Evolutionary conservation across 2,329 filamentous ascomycete genomes (phyloP).

Genomic region (Alternaria incomplexa): DNA sequence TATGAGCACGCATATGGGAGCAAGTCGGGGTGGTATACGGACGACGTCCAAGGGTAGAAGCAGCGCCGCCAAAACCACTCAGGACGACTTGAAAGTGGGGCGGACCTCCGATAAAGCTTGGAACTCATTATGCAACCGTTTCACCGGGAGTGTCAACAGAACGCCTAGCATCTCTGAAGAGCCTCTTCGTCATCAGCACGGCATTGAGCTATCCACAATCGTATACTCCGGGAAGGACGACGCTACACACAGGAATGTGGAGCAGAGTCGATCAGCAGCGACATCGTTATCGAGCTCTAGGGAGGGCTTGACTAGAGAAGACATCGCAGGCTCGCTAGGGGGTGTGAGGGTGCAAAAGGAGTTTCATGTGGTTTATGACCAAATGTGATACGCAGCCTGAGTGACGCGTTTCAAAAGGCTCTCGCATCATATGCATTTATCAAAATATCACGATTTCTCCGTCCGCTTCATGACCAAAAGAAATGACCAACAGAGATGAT

Average conservation of each 20-base stretch:
- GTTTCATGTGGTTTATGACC: not conserved
- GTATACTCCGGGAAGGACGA: conserved; percentile 2
- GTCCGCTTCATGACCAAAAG: not conserved
- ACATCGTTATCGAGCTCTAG: not conserved
- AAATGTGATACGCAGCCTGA: not conserved
- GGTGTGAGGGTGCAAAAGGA: not conserved
- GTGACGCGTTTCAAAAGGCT: not conserved
- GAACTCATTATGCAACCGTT: not conserved
- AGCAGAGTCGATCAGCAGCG: not conserved
- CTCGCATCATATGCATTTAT: not conserved
- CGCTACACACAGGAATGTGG: not conserved
- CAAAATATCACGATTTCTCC: not conserved
- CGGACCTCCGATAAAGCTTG: not conserved
- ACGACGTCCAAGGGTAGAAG: not conserved
- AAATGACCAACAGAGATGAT: not conserved
- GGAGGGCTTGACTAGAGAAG: not conserved
- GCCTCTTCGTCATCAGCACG: conserved; percentile 7
- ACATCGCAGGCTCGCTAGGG: not conserved
- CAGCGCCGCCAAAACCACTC: not conserved
- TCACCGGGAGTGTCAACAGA: not conserved
- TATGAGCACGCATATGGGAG: not conserved
- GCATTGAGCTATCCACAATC: conserved; percentile 10
- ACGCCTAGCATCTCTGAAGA: conserved; percentile 8
- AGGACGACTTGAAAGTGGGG: not conserved
- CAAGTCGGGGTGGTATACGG: not conserved